phyloP scores from a whole-genome alignment of 495 filamentous ascomycete species.

The Penicillium paradoxum region DNA sequence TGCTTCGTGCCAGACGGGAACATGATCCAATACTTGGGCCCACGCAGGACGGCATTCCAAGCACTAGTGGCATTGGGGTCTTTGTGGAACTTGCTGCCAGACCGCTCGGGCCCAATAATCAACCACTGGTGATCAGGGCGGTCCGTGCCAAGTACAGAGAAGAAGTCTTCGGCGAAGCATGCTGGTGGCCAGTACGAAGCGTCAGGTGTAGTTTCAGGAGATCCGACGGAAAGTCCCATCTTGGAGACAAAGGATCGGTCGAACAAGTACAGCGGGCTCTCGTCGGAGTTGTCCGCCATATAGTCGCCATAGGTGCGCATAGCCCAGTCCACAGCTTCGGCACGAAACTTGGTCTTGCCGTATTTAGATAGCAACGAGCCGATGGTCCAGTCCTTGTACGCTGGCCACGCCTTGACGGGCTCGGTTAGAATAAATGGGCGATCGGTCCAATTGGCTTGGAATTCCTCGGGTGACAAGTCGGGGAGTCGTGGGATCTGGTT shows the following conservation, averaged over 20 bases:
- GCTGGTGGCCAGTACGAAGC: conserved; percentile 76
- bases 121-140: conserved; percentile 90
- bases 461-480: conserved; percentile 67
- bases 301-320: conserved; percentile 76
- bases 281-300: conserved; percentile 76
- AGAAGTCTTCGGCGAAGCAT: conserved; percentile 87
- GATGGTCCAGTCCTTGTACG: conserved; percentile 68
- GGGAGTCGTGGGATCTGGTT: conserved; percentile 70
- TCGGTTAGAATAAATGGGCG: conserved; percentile 84
- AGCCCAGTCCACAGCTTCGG: conserved; percentile 92
- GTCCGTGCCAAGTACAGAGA: conserved; percentile 71
- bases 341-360: conserved; percentile 65
- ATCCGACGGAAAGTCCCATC: conserved; percentile 65
- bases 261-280: conserved; percentile 91
- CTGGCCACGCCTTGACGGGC: conserved; percentile 80
- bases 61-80: conserved; percentile 74
- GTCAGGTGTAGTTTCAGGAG: conserved; percentile 33
- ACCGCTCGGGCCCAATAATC: conserved; percentile 83
- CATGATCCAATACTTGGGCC: conserved; percentile 98
- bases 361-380: conserved; percentile 59
- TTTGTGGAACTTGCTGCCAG: conserved; percentile 95
- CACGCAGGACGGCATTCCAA: conserved; percentile 92
- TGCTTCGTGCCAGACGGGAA: conserved; percentile 63
- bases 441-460: conserved; percentile 68
- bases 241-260: conserved; percentile 84